These are phyloP conservation scores for Clarireedia paspali DNA, from an alignment of 2,329 filamentous ascomycete genomes.

Conservation along the genomic window DNA sequence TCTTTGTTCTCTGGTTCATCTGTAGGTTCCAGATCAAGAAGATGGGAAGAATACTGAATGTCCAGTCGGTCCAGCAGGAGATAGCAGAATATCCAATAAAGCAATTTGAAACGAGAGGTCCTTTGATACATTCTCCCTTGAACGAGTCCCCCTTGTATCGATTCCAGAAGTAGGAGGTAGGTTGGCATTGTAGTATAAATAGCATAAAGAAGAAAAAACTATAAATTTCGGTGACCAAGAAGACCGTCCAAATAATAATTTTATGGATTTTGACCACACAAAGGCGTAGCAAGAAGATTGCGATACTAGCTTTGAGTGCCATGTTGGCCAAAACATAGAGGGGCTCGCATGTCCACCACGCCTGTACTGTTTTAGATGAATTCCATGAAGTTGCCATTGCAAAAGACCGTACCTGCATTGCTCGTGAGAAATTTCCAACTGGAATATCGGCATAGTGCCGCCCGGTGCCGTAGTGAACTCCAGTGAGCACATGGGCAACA, in stretches of 20 bases:
- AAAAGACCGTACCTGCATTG: neutral
- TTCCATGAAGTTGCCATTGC: neutral
- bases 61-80: slow-evolving; percentile 35
- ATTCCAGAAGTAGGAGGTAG: slow-evolving; percentile 34
- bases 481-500: neutral
- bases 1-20: slow-evolving; percentile 33
- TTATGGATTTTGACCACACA: slow-evolving; percentile 27
- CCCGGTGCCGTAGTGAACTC: neutral
- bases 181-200: slow-evolving; percentile 34
- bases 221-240: slow-evolving; percentile 30
- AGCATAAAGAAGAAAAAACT: slow-evolving; percentile 32
- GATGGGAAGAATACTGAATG: slow-evolving; percentile 33
- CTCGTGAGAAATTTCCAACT: neutral
- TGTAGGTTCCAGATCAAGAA: slow-evolving; percentile 35
- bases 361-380: slow-evolving; percentile 10
- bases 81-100: slow-evolving; percentile 33
- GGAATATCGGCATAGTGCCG: neutral
- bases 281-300: slow-evolving; percentile 35
- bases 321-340: slow-evolving; percentile 34
- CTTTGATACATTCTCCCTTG: slow-evolving; percentile 29
- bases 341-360: slow-evolving; percentile 33
- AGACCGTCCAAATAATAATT: slow-evolving; percentile 29
- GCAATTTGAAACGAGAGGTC: slow-evolving; percentile 30
- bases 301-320: slow-evolving; percentile 33
- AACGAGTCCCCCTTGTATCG: slow-evolving; percentile 20